Base-by-base conservation (phyloP, 805 yeast genomes). In the Zygoascus ofunaensis region DNA sequence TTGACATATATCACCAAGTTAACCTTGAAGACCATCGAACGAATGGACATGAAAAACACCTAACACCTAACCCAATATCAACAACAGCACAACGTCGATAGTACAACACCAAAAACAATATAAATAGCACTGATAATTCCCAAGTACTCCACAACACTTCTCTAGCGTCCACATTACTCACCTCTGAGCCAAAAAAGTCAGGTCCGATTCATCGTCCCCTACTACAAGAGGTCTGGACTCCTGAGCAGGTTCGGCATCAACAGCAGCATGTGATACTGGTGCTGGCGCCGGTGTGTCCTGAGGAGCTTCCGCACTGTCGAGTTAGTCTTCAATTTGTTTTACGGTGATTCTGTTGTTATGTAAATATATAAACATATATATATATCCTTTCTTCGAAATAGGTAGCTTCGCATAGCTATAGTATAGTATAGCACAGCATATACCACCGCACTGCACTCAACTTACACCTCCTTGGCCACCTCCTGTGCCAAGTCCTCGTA, bases 401-500 rank as follows among this genome's bases (percentile, higher is more conserved):
- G 7, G 18, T n/a, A 10, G n/a, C 7, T 39, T 23, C 42, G 19
- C 10, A 23, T 39, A 5, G 18, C 22, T 20, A 17, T 8, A n/a
- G n/a, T n/a, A n/a, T n/a, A n/a, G n/a, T n/a, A n/a, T n/a, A n/a
- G n/a, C n/a, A n/a, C n/a, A n/a, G n/a, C n/a, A n/a, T n/a, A n/a
- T n/a, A n/a, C n/a, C n/a, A n/a, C n/a, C n/a, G n/a, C n/a, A n/a
- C n/a, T n/a, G n/a, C n/a, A n/a, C n/a, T n/a, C n/a, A n/a, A n/a
- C n/a, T n/a, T n/a, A n/a, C n/a, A n/a, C n/a, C n/a, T n/a, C n/a
- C n/a, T n/a, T n/a, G n/a, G n/a, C n/a, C n/a, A n/a, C n/a, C n/a
- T n/a, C n/a, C n/a, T n/a, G n/a, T n/a, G n/a, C n/a, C 41, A 41
- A 28, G 23, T 44, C 50, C 34, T 45, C 42, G 34, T 41, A 47